phyloP scores from a whole-genome alignment of 768 basidiomycete species.

The Leccinum longicurvipes region DNA sequence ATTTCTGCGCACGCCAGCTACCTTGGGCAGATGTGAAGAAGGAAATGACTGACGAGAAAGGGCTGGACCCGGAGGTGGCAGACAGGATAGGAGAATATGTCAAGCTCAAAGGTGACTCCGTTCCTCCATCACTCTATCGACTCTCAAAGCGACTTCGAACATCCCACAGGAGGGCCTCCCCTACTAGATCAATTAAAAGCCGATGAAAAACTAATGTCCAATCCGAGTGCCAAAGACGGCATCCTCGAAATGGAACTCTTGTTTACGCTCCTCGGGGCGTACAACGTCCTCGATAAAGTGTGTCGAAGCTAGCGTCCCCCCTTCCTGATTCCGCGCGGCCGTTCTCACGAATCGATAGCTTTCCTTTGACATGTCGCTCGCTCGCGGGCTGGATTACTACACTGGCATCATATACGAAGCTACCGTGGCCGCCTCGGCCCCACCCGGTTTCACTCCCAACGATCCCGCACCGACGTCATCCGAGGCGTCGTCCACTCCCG shows the following conservation, averaged over 20 bases:
- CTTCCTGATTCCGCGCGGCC: neutral
- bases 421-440: slow-evolving; percentile 88
- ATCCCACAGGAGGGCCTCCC: slow-evolving; percentile 63
- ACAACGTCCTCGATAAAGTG: slow-evolving; percentile 76
- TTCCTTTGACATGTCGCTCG: slow-evolving; percentile 94
- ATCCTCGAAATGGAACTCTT: slow-evolving; percentile 82
- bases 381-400: slow-evolving; percentile 98
- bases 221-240: slow-evolving; percentile 76
- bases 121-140: neutral
- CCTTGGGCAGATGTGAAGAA: slow-evolving; percentile 91
- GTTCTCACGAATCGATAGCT: slow-evolving; percentile 46
- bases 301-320: slow-evolving; percentile 4
- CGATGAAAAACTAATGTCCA: slow-evolving; percentile 63
- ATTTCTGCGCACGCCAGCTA: slow-evolving; percentile 39
- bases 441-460: slow-evolving; percentile 69
- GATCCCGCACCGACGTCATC: slow-evolving; percentile 39
- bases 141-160: neutral
- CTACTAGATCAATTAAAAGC: slow-evolving; percentile 68
- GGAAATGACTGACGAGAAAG: slow-evolving; percentile 97
- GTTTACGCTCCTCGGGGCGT: slow-evolving; percentile 79
- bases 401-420: slow-evolving; percentile 99
- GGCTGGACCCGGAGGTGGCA: slow-evolving; percentile 72
- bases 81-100: slow-evolving; percentile 98
- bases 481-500: slow-evolving; percentile 21
- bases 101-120: slow-evolving; percentile 75